Evolutionary conservation across 139 green algal species (phyloP), one percentile per base, ranked within the genome.

Genomic region (Closterium sp.): DNA sequence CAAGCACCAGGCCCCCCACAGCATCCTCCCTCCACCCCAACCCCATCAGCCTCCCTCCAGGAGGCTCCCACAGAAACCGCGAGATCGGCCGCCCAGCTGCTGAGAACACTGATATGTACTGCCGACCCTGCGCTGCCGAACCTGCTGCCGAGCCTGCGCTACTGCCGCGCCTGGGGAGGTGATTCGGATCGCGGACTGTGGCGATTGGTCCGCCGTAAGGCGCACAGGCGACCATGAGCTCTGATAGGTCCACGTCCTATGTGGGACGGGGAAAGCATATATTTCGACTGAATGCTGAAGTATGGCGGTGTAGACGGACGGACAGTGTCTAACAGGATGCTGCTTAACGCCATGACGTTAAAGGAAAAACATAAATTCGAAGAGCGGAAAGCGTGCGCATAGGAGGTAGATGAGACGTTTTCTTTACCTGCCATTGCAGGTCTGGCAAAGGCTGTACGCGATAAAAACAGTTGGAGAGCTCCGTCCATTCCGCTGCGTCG

Each of bases 171-270:
- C 97, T 90, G 50, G 98, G 94, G 19, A 98, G 95, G 88, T 97
- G 97, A 22, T 89, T 89, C 42, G 98, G 97, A 93, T 99, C 97
- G 0, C 97, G 94, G 13, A 98, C 93, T 22, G 95, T 94, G 0
- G 97, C 97, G 24, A 99, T 96, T 13, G 97, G 97, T 9, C 97
- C 97, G 9, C 97, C 97, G 93, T 95, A 97, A 0, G 92, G 90
- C 0, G 95, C 95, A 19, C 85, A 95, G 32, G 94, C 92, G 34
- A 97, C 88, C 70, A 96, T 97, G 62, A 79, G 62, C 11, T 79
- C 62, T 79, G 62, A 79, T 79, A 79, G 62, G 62, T 79, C 62
- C 62, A 79, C 62, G 62, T 79, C 62, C 62, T 79, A 24, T 13
- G 62, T 24, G 50, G 62, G 62, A 5, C 9, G 34, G 4, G 93